Evolutionary conservation across 2,329 filamentous ascomycete genomes (phyloP), one percentile per base, ranked within the genome.

Genomic region (Paramyrothecium roridum): DNA sequence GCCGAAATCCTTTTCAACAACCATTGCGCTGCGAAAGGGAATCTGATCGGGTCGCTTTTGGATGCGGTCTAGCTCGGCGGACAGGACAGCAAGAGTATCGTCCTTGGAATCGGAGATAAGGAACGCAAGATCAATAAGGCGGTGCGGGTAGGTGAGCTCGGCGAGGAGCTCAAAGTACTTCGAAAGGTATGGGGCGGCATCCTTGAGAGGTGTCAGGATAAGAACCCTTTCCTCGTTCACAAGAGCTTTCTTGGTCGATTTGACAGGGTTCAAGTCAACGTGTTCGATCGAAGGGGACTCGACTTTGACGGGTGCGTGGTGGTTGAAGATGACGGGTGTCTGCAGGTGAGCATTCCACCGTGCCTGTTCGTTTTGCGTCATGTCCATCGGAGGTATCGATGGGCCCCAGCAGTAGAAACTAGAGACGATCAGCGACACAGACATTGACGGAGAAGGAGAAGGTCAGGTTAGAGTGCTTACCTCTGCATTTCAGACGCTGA

Each of bases 251-350:
- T 83, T 81, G 12, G 91, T 96, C 2, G 93, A 96, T 63, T 81
- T 82, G 74, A 98, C 86, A 8, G 83, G 80, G 72, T 99, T 98
- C 57, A 99, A 85, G 72, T 98, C 82, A 68, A 97, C 78, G 60
- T 88, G 84, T 62, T 87, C 73, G 73, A 99, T 96, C 53, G 87
- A 87, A 54, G 83, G 84, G 57, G 87, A 85, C 72, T 96, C 95
- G 76, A 98, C 80, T 70, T 90, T 86, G 67, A 97, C 81, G 37
- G 95, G 88, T 60, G 89, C 87, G 74, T 98, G 95, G 74, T 93
- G 90, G 77, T 99, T 99, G 81, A 96, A 97, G 62, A 96, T 84
- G 64, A 99, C 92, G 51, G 95, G 95, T 3, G 95, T 98, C 65
- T 93, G 87, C 59, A 95, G 79, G 69, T 96, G 93, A 56, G 86